Conservation (phyloP, 75 land plant genomes). For the Azolla pinnata region DNA sequence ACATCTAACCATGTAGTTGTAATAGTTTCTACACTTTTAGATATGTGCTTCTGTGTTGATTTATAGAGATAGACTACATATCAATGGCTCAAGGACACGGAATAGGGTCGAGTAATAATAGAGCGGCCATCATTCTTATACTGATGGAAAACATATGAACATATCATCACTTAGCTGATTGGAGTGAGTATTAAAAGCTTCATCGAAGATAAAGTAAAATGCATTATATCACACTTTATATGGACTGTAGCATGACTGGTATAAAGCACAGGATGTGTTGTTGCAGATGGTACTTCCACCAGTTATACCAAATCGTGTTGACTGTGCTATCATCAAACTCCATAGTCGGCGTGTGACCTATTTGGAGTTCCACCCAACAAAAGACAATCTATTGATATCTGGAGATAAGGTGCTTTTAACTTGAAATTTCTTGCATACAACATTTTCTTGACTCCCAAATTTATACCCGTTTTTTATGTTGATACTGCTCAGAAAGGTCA, state of each 20-base stretch:
- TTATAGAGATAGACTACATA: too few species aligned
- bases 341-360: conserved; percentile 85
- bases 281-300: conserved; percentile 55
- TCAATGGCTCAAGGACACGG: too few species aligned
- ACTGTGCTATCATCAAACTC: conserved; percentile 63
- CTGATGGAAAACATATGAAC: too few species aligned
- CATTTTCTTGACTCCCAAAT: neutral
- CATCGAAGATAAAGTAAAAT: too few species aligned
- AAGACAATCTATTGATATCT: conserved; percentile 62
- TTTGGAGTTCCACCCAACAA: conserved; percentile 94
- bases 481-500: conserved; percentile 68
- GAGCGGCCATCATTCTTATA: too few species aligned
- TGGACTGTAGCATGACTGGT: neutral
- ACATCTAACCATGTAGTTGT: too few species aligned
- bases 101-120: too few species aligned
- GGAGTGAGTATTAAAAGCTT: too few species aligned
- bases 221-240: neutral
- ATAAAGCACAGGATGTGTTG: neutral
- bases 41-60: too few species aligned
- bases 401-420: conserved; percentile 73
- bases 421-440: conserved; percentile 1
- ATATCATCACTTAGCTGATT: too few species aligned
- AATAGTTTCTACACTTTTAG: too few species aligned
- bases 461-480: conserved; percentile 1
- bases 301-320: conserved; percentile 67